A percentile compares a stretch with the other conserved stretches of the same genome.
phyloP scores from a whole-genome alignment of 1,284 basidiomycete species.

The Golubevia sp. region DNA sequence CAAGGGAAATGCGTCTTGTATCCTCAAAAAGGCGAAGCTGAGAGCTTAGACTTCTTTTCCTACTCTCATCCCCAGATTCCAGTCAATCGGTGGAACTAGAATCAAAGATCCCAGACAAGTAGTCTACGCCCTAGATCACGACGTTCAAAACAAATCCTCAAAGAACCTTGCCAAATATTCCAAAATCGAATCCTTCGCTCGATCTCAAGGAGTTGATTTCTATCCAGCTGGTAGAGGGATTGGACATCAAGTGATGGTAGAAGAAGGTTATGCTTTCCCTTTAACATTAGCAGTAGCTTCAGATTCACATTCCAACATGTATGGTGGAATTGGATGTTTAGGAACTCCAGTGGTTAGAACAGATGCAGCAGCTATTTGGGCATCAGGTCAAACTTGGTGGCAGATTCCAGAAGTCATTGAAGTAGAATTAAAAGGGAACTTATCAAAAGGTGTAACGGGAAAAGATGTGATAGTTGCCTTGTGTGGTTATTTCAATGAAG shows the following conservation, averaged over 20 bases:
- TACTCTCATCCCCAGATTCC: constrained; percentile 71
- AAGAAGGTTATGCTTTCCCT: constrained; percentile 59
- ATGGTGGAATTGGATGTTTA: constrained; percentile 94
- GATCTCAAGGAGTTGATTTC: constrained; percentile 85
- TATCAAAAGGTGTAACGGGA: constrained; percentile 88
- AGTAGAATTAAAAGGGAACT: constrained; percentile 82
- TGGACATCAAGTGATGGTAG: constrained; percentile 66
- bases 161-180: constrained; percentile 94
- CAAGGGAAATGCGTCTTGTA: too few relatives aligned
- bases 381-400: constrained; percentile 99
- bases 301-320: constrained; percentile 98
- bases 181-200: constrained; percentile 87
- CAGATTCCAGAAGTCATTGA: constrained; percentile 96
- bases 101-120: constrained; percentile 82
- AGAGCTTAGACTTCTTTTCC: neutral
- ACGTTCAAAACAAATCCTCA: constrained; percentile 93
- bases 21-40: too few relatives aligned
- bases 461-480: constrained; percentile 98
- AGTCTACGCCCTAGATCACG: constrained; percentile 96
- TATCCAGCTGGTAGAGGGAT: constrained; percentile 98
- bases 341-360: constrained; percentile 84
- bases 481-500: constrained; percentile 93
- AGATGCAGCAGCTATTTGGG: constrained; percentile 94
- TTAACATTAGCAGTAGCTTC: constrained; percentile 71
- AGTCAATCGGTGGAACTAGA: constrained; percentile 86